Base-by-base conservation (phyloP, 169 alveolate species). In the Cryptosporidium felis region DNA sequence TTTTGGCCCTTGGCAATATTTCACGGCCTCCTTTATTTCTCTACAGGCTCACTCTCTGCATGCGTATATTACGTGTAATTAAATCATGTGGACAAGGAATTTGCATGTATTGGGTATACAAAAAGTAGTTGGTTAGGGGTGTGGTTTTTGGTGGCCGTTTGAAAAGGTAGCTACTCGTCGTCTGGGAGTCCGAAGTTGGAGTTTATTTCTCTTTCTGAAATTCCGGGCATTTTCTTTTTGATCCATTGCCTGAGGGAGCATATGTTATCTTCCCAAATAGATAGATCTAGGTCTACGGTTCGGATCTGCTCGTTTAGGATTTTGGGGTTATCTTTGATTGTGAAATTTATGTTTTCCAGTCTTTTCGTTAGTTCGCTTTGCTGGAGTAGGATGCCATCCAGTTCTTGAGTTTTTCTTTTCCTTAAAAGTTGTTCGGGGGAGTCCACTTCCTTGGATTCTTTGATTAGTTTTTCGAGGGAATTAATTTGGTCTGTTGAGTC, bases 251-350 rank as follows among this genome's bases (percentile, higher is more conserved):
- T 85, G 3, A 80, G 61, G 14, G 40, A 41, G 21, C 88, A 88
- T n/a, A 88, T 81, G 10, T 81, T 88, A 36, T 88, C 91, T 9
- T 80, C 89, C 89, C 85, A 81, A n/a, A 61, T 23, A 21, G 66
- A 49, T 34, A 49, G 28, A 26, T 49, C 44, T 41, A 32, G 41
- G 16, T 74, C 36, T 9, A 44, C 60, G 12, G 0, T 49, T 21
- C 36, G 30, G 16, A 74, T 26, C 12, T 74, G 32, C 36, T 74
- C 85, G 23, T 74, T 49, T 32, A 74, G 12, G 8, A 74, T 18
- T 36, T 74, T 74, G 3, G 85, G 85, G 32, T 74, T 74, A 30
- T 74, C 85, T 74, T 74, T 49, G 26, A 74, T 36, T 3, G 44
- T 74, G 3, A 10, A 36, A 12, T 74, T 74, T 14, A 74, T 74